Evolutionary conservation across 768 basidiomycete genomes (phyloP).

Genomic region (Auriscalpium vulgare): DNA sequence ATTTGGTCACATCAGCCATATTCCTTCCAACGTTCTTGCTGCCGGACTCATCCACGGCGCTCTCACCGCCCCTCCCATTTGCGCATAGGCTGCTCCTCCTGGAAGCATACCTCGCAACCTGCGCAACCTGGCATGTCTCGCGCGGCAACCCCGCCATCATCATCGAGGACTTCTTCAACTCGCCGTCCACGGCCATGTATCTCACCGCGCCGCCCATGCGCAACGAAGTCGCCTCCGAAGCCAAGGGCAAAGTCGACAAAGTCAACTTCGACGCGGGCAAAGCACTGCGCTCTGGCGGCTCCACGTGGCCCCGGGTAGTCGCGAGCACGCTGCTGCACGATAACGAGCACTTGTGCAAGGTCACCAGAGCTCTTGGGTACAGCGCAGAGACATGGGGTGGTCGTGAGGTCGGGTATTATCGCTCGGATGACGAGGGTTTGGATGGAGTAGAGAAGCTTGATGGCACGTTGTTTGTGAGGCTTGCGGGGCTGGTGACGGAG

Average conservation of each 20-base stretch:
- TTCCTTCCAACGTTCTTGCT: slow-evolving; percentile 47
- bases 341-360: slow-evolving; percentile 48
- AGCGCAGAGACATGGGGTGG: slow-evolving; percentile 37
- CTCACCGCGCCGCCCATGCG: slow-evolving; percentile 18
- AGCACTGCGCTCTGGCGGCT: slow-evolving; percentile 4
- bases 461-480: slow-evolving; percentile 55
- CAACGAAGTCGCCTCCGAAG: slow-evolving; percentile 17
- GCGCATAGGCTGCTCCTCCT: slow-evolving; percentile 44
- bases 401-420: slow-evolving; percentile 26
- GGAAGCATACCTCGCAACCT: slow-evolving; percentile 46
- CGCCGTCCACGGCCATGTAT: slow-evolving; percentile 15
- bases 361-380: slow-evolving; percentile 43
- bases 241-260: background rate
- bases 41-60: slow-evolving; percentile 20
- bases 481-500: slow-evolving; percentile 43
- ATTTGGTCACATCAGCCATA: slow-evolving; percentile 55
- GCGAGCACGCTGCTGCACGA: slow-evolving; percentile 47
- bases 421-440: slow-evolving; percentile 21
- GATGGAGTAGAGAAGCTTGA: slow-evolving; percentile 47
- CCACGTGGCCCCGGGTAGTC: slow-evolving; percentile 50
- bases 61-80: slow-evolving; percentile 21
- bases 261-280: background rate
- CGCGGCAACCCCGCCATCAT: slow-evolving; percentile 47
- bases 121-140: slow-evolving; percentile 47
- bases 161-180: slow-evolving; percentile 40